Evolutionary conservation across 164 flowering plant genomes (phyloP).

Genomic region (Vitis cinerea): DNA sequence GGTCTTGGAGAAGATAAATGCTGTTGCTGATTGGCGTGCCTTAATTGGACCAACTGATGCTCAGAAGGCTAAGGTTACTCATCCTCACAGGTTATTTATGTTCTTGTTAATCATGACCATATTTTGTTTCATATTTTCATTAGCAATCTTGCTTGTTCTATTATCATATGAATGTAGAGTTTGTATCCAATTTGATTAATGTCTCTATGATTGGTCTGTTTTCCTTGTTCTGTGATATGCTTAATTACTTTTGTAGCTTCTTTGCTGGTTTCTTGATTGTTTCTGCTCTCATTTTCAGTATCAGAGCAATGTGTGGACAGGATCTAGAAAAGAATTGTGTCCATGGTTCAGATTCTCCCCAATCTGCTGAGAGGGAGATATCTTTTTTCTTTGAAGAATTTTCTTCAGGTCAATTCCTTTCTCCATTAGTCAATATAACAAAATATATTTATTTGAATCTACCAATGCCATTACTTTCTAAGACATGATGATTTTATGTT

Average conservation of each 20-base stretch:
- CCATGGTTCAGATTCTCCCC: conserved; percentile 87
- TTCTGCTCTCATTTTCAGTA: conserved; percentile 39
- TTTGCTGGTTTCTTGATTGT: background rate
- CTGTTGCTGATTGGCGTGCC: conserved; percentile 82
- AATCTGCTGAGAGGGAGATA: conserved; percentile 78
- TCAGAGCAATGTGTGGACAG: conserved; percentile 83
- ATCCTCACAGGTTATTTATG: conserved; percentile 63
- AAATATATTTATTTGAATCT: background rate
- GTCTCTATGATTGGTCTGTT: background rate
- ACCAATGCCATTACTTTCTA: background rate
- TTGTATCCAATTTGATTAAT: background rate
- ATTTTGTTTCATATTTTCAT: background rate
- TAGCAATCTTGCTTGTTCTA: background rate
- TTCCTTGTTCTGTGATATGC: background rate
- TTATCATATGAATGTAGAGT: background rate
- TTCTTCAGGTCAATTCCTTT: conserved; percentile 35
- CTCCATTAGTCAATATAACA: background rate
- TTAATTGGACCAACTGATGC: conserved; percentile 94
- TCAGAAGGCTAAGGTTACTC: conserved; percentile 67
- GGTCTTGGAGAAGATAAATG: conserved; percentile 85
- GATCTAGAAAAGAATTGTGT: conserved; percentile 72
- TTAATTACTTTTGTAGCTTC: background rate
- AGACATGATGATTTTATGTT: background rate
- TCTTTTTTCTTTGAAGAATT: conserved; percentile 61
- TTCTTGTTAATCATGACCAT: background rate